phyloP scores from a whole-genome alignment of 1,284 basidiomycete genomes.

The Coriolopsis trogii region DNA sequence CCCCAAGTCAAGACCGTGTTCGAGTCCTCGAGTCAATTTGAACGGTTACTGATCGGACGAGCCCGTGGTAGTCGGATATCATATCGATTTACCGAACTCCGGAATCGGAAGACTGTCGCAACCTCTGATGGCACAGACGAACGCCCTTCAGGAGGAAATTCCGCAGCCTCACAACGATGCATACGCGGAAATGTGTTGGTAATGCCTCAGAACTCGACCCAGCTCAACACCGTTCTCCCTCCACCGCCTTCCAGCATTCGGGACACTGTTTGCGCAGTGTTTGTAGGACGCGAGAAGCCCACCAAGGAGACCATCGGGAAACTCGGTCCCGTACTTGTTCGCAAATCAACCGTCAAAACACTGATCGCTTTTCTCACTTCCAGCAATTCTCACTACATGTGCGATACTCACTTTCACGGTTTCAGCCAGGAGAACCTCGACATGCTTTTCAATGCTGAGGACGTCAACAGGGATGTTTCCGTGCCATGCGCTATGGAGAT shows the following conservation, averaged over 20 bases:
- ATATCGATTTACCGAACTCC: background rate
- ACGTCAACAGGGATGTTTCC: background rate
- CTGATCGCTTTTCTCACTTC: background rate
- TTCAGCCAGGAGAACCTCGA: background rate
- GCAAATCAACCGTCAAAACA: background rate
- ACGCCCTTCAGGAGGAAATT: background rate
- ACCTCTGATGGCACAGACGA: background rate
- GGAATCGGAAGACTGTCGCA: background rate
- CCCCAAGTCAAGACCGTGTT: background rate
- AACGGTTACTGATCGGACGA: background rate
- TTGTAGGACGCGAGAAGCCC: constrained; percentile 1
- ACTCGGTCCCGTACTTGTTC: background rate
- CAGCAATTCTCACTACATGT: background rate
- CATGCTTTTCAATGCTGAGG: background rate
- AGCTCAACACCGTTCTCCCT: constrained; percentile 1
- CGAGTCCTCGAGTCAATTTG: background rate
- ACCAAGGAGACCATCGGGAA: background rate
- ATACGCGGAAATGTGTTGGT: background rate
- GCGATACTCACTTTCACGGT: background rate
- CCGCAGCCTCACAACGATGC: too few relatives aligned
- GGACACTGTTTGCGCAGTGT: constrained; percentile 3
- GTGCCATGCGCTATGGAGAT: constrained; percentile 5
- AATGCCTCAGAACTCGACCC: constrained; percentile 3
- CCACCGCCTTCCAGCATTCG: background rate
- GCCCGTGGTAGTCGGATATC: background rate